Percentiles rank a stretch among this genome's conserved stretches.
phyloP scores from a whole-genome alignment of 192 early-diverging fungal species.

The Gaertneriomyces sp. region DNA sequence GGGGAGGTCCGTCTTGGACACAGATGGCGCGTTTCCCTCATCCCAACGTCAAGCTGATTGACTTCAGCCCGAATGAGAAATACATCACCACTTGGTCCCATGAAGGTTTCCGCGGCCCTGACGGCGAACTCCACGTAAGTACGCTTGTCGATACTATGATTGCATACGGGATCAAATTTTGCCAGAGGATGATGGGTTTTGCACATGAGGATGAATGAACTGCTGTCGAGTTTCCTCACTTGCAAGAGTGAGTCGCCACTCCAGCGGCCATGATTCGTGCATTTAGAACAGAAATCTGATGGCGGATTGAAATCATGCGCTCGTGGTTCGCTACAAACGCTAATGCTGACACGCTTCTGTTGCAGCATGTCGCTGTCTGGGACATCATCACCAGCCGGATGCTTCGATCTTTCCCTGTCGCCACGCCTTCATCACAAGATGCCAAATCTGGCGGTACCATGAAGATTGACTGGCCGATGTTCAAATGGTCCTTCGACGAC shows the following conservation, averaged over 20 bases:
- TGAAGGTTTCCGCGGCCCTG: slow-evolving; percentile 71
- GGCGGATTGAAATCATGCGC: not conserved
- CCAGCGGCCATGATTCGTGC: too few species aligned
- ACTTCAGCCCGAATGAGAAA: slow-evolving; percentile 93
- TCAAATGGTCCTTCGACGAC: slow-evolving; percentile 95
- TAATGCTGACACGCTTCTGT: not conserved
- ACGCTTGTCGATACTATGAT: not conserved
- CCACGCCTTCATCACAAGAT: slow-evolving; percentile 19
- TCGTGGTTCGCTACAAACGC: not conserved
- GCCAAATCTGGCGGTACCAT: slow-evolving; percentile 13
- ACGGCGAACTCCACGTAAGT: slow-evolving; percentile 64
- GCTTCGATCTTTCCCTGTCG: slow-evolving; percentile 82
- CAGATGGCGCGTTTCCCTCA: slow-evolving; percentile 91
- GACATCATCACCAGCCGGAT: slow-evolving; percentile 80
- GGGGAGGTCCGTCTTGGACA: slow-evolving; percentile 91
- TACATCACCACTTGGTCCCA: slow-evolving; percentile 88
- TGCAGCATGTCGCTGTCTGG: slow-evolving; percentile 67
- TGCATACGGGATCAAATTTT: not conserved
- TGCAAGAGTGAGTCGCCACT: too few species aligned
- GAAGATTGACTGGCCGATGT: slow-evolving; percentile 83
- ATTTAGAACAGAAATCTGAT: slow-evolving; percentile 28
- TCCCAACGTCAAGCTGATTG: slow-evolving; percentile 81
- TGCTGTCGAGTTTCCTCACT: too few species aligned
- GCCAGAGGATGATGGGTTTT: slow-evolving; percentile 1
- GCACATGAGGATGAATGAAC: too few species aligned